Evolutionary conservation across 164 flowering plant genomes (phyloP).

Genomic region (Akebia trifoliata): DNA sequence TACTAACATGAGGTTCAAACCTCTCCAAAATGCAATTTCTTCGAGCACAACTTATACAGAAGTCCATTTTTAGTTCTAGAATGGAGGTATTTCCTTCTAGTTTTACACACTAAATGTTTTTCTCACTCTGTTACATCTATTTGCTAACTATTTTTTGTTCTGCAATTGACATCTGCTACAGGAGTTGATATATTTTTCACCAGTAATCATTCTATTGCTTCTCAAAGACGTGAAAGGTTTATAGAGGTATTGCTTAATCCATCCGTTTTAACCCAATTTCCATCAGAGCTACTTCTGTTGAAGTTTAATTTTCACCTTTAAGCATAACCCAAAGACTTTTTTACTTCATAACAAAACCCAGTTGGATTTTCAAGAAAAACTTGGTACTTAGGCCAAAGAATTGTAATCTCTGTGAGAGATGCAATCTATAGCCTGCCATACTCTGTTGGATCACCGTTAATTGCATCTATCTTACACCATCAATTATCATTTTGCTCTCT

Average conservation of each 20-base stretch:
- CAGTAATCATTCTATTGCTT: conserved; percentile 15
- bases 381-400: no score
- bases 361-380: no score
- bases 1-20: conserved; percentile 32
- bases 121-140: not conserved
- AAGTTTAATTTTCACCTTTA: conserved; percentile 39
- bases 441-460: no score
- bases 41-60: conserved; percentile 31
- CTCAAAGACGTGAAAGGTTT: conserved; percentile 24
- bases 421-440: no score
- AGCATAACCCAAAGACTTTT: not conserved
- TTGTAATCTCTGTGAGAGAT: no score
- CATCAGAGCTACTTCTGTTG: conserved; percentile 52
- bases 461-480: no score
- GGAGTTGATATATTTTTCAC: conserved; percentile 11
- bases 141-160: not conserved
- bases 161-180: not conserved
- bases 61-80: no score
- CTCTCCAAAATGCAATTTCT: conserved; percentile 46
- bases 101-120: no score
- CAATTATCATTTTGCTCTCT: no score
- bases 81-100: no score
- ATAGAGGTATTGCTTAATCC: conserved; percentile 19
- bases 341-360: not conserved
- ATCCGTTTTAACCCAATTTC: conserved; percentile 21